Base-by-base conservation (phyloP, 108 stramenopile genomes). In the Skeletonema potamos region DNA sequence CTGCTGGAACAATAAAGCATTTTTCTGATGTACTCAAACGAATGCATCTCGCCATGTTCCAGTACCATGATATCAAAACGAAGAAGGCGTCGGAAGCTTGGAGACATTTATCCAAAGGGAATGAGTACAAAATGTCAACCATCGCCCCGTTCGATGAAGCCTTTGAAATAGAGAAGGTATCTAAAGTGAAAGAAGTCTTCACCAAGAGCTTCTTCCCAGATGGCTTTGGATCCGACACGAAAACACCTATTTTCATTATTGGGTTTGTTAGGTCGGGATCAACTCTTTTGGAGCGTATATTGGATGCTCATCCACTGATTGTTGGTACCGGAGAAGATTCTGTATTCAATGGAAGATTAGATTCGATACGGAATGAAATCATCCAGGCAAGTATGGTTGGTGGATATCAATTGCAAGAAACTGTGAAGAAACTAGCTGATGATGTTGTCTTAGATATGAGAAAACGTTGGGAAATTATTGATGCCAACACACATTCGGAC, bases 291-390 rank as follows among this genome's bases (percentile, higher is more conserved):
- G 95, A 96, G 55, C 72, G 89, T 48, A 89, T 96, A 15, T 67
- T 96, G 29, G 95, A 91, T 75, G 81, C 91, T 8, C 95, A 96
- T 73, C 89, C 92, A 11, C 41, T 76, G 51, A 90, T 93, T 75
- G 88, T 86, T 58, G 95, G 95, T 7, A 88, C 87, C 4, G 95
- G 95, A 20, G 95, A 96, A 72, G 92, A 96, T 59, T 91, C 90
- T 7, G 91, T 96, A 0, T 96, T 93, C 73, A 96, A 96, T 74
- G 89, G 89, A 29, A 62, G 76, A 30, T 73, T 94, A 33, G 85
- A 85, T 43, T 22, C 66, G 5, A 88, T 94, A 56, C 77, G 93
- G 9, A 88, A 91, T 66, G 83, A 81, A 54, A 88, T 94, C 41
- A 87, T 89, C 20, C 43, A 82, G 55, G 82, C 85, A 22, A 85